phyloP scores from a whole-genome alignment of 352 stramenopile species.

The Globisporangium nunn region DNA sequence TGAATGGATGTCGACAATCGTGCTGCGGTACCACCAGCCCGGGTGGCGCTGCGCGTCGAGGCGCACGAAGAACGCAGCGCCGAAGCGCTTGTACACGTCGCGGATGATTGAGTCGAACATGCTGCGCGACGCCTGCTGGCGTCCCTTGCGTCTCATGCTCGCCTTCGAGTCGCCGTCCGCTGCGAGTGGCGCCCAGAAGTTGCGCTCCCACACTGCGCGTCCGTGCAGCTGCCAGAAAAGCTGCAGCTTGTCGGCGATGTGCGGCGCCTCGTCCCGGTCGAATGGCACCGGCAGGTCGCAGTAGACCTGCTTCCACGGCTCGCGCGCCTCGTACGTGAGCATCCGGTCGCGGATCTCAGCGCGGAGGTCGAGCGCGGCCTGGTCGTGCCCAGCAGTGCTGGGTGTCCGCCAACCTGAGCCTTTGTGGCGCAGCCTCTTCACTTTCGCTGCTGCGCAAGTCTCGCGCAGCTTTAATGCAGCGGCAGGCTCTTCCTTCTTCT shows the following conservation, averaged over 20 bases:
- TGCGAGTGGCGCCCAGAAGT: constrained; percentile 34
- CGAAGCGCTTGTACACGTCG: constrained; percentile 22
- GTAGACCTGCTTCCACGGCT: constrained; percentile 32
- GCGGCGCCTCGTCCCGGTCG: constrained; percentile 16
- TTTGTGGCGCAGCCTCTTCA: too few relatives aligned
- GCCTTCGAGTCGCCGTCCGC: constrained; percentile 4
- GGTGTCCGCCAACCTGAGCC: too few relatives aligned
- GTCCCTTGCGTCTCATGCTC: constrained; percentile 20
- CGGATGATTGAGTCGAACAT: constrained; percentile 29
- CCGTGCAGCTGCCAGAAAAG: constrained; percentile 31
- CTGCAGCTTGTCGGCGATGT: constrained; percentile 18
- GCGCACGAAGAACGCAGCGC: constrained; percentile 33
- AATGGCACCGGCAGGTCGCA: constrained; percentile 29
- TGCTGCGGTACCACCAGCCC: constrained; percentile 47
- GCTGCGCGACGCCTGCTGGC: constrained; percentile 26
- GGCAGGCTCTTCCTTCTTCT: background rate
- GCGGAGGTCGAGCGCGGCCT: background rate
- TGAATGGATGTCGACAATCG: constrained; percentile 27
- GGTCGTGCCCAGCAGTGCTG: too few relatives aligned
- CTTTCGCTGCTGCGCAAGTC: too few relatives aligned
- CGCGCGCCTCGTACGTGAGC: constrained; percentile 15
- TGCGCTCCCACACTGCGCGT: constrained; percentile 43
- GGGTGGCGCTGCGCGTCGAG: constrained; percentile 33
- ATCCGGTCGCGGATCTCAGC: constrained; percentile 6
- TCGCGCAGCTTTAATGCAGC: too few relatives aligned